Evolutionary conservation across 179 eudicot genomes (phyloP).

Genomic region (Corrigiola litoralis): DNA sequence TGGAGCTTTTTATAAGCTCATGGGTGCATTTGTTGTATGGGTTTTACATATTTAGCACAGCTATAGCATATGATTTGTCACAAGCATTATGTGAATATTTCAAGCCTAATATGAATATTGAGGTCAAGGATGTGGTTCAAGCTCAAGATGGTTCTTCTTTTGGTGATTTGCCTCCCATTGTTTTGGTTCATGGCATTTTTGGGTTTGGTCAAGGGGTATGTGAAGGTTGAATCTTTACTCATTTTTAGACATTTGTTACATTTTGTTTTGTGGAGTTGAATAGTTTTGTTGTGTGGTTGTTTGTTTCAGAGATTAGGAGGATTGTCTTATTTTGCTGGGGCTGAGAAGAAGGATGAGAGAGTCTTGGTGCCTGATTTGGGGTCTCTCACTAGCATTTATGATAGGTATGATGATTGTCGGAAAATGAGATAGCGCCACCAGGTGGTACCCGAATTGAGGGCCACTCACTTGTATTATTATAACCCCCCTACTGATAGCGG

Average conservation of each 20-base stretch:
- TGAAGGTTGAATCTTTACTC: background rate
- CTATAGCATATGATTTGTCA: slow-evolving; percentile 77
- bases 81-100: slow-evolving; percentile 48
- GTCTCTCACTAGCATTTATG: slow-evolving; percentile 84
- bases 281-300: background rate
- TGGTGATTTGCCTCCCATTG: slow-evolving; percentile 74
- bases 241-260: slow-evolving; percentile 1
- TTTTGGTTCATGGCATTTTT: slow-evolving; percentile 83
- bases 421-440: too few relatives aligned
- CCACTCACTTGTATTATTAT: too few relatives aligned
- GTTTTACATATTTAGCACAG: slow-evolving; percentile 84
- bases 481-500: too few relatives aligned
- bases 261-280: slow-evolving; percentile 7
- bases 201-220: slow-evolving; percentile 97
- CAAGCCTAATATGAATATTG: slow-evolving; percentile 37
- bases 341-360: slow-evolving; percentile 95
- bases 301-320: slow-evolving; percentile 71
- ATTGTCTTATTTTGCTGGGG: slow-evolving; percentile 89
- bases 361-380: slow-evolving; percentile 98
- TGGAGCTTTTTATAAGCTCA: slow-evolving; percentile 75
- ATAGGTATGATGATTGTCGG: too few relatives aligned
- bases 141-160: slow-evolving; percentile 16
- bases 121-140: slow-evolving; percentile 26
- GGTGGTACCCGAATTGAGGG: too few relatives aligned
- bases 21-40: slow-evolving; percentile 81